Base-by-base conservation (phyloP, 345 rosid species). In the Acer negundo region DNA sequence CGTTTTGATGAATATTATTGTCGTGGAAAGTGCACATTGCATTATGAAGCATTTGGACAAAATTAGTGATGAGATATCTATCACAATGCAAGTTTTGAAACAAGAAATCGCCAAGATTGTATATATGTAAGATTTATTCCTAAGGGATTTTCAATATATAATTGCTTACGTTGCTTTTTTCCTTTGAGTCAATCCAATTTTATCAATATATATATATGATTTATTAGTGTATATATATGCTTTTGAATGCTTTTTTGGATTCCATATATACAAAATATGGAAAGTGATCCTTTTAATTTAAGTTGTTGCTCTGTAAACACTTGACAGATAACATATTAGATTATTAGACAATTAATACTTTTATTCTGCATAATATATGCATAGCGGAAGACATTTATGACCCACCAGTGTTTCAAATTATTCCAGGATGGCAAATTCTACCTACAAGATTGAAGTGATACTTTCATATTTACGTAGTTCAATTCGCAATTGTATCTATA, bases 281-380 rank as follows among this genome's bases (percentile, higher is more conserved):
- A 38, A 62, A 26, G 16, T n/a, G 69, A n/a, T 42, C 46, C 31
- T 49, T 31, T 74, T n/a, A 20, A 0, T 65, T 58, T 22, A 22
- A 11, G 23, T 62, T n/a, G 1, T 47, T 10, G 22, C 62, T 31
- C 51, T 31, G 9, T 66, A 47, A 74, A 31, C 31, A n/a, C 35
- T 75, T 7, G 62, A 63, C 77, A 74, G 46, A 24, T 28, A 26
- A 65, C 4, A 55, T 61, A 22, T 73, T 70, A 49, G 42, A 70
- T n/a, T 58, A 72, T 42, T 20, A 56, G 70, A 38, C 16, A 22
- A 35, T 35, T 35, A 35, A n/a, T 40, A 19, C 68, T 31, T 31
- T 64, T 28, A 26, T 64, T 64, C 23, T 38, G 51, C 23, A 19
- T 31, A 53, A 28, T 28, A 44, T 64, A 10, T 38, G 51, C 24